Base-by-base conservation (phyloP, 2,329 filamentous ascomycete species). In the Fonsecaea nubica region DNA sequence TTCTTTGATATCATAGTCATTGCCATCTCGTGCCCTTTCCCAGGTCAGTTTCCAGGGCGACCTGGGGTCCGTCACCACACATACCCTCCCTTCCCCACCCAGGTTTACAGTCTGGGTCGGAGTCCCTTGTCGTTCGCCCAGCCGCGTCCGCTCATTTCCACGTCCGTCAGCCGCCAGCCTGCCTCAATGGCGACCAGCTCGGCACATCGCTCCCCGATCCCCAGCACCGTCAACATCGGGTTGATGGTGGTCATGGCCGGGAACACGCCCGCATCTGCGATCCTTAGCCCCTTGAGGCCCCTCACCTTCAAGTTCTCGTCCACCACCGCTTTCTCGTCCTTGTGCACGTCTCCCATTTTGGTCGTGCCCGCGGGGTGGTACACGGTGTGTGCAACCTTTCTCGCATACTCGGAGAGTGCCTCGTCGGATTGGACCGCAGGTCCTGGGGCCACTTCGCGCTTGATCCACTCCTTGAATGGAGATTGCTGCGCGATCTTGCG, bases 281-380 rank as follows among this genome's bases (percentile, higher is more conserved):
- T 92, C 65, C 92, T 86, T 65, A 96, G 79, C 35, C 87, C 87
- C 81, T 88, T 87, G 70, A 96, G 79, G 0, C 91, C 92, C 33
- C 87, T 84, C 35, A 96, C 82, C 80, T 86, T 90, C 69, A 96
- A 80, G 75, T 89, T 83, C 32, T 85, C 84, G 75, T 95, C 90
- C n/a, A 96, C 92, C 21, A 96, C 93, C 4, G 92, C 92, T 77
- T 89, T 80, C 58, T 86, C 80, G 76, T 96, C 91, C 61, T 82
- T 85, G 63, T 77, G 78, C 4, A 90, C 80, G 74, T 93, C 88
- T 38, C 92, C 92, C 92, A 96, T 96, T 84, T 93, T 93, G 63
- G 92, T 95, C 18, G 92, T 96, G 60, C 92, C 92, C 12, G 91
- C 90, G 0, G 92, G 92, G 79, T 96, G 92, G 80, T 96, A 96